Evolutionary conservation across 768 basidiomycete species (phyloP).

Genomic region (Sistotremastrum niveocremeum): DNA sequence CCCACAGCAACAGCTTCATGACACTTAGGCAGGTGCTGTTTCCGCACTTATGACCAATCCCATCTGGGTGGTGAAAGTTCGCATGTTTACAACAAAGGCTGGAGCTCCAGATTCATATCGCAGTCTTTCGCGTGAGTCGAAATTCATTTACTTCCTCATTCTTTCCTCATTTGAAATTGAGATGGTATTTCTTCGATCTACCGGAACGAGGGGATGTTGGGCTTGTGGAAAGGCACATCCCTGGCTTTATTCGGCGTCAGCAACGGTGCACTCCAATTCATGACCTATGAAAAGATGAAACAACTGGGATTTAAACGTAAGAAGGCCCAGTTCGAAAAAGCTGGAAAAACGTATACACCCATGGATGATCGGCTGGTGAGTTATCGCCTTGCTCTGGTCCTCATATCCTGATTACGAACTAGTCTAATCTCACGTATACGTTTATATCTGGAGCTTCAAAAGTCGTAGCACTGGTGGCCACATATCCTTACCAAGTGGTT

Average conservation of each 20-base stretch:
- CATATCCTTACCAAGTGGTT: constrained; percentile 97
- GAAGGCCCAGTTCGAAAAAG: constrained; percentile 40
- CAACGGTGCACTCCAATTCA: constrained; percentile 93
- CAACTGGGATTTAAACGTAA: constrained; percentile 75
- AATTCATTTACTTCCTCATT: constrained; percentile 4
- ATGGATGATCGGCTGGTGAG: constrained; percentile 81
- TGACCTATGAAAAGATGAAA: constrained; percentile 95
- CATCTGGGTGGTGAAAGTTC: constrained; percentile 93
- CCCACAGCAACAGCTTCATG: constrained; percentile 3
- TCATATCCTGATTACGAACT: not conserved
- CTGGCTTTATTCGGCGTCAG: constrained; percentile 86
- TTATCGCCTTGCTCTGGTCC: constrained; percentile 4
- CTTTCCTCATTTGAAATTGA: constrained; percentile 11
- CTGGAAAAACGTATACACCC: constrained; percentile 51
- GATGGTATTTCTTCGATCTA: constrained; percentile 66
- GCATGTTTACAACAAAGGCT: constrained; percentile 79
- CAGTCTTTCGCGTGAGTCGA: constrained; percentile 57
- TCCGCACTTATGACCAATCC: constrained; percentile 95
- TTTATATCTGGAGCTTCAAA: constrained; percentile 88
- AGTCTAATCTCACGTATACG: constrained; percentile 90
- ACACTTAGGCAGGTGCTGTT: constrained; percentile 52
- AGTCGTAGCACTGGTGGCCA: constrained; percentile 63
- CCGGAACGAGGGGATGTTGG: constrained; percentile 57
- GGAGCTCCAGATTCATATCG: constrained; percentile 63
- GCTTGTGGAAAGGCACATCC: constrained; percentile 77